Conservation (phyloP, 2,329 filamentous ascomycete species). For the Chaetomium strumarium region DNA sequence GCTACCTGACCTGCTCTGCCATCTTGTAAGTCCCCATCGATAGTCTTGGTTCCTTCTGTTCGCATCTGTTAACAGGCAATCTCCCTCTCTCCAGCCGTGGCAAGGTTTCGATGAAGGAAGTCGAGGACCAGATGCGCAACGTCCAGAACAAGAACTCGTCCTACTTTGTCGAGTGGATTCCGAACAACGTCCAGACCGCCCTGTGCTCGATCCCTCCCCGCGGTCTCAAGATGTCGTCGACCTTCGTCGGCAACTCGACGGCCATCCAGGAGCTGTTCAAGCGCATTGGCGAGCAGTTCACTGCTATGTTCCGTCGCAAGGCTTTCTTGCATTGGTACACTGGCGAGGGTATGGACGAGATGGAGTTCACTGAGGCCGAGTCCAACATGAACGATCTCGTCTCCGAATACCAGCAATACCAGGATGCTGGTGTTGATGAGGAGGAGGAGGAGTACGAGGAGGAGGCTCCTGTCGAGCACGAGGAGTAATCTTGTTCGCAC, state of each 20-base stretch:
- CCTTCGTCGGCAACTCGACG: slow-evolving; percentile 98
- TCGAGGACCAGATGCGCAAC: slow-evolving; percentile 99
- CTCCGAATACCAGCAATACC: slow-evolving; percentile 99
- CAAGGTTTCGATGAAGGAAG: slow-evolving; percentile 99
- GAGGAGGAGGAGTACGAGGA: slow-evolving; percentile 94
- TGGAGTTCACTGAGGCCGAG: slow-evolving; percentile 99
- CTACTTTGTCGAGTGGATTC: slow-evolving; percentile 99
- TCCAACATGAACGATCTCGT: slow-evolving; percentile 99
- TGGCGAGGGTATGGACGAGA: slow-evolving; percentile 99
- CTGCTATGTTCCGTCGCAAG: slow-evolving; percentile 99
- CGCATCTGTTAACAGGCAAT: slow-evolving; percentile 27
- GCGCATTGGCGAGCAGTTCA: slow-evolving; percentile 99
- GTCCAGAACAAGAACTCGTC: slow-evolving; percentile 99
- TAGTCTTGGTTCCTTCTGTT: neutral
- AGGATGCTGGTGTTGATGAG: slow-evolving; percentile 96
- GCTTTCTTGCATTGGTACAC: slow-evolving; percentile 99
- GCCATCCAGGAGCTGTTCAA: slow-evolving; percentile 99
- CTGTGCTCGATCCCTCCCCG: slow-evolving; percentile 98
- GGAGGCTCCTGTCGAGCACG: slow-evolving; percentile 72
- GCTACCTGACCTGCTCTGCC: slow-evolving; percentile 98
- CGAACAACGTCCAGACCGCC: slow-evolving; percentile 99
- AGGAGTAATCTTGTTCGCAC: slow-evolving; percentile 38
- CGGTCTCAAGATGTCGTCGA: slow-evolving; percentile 98
- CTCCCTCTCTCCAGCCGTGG: slow-evolving; percentile 61
- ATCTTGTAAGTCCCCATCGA: slow-evolving; percentile 65